Evolutionary conservation across 768 basidiomycete genomes (phyloP), one percentile per base, ranked within the genome.

Genomic region (Mycena crocata): DNA sequence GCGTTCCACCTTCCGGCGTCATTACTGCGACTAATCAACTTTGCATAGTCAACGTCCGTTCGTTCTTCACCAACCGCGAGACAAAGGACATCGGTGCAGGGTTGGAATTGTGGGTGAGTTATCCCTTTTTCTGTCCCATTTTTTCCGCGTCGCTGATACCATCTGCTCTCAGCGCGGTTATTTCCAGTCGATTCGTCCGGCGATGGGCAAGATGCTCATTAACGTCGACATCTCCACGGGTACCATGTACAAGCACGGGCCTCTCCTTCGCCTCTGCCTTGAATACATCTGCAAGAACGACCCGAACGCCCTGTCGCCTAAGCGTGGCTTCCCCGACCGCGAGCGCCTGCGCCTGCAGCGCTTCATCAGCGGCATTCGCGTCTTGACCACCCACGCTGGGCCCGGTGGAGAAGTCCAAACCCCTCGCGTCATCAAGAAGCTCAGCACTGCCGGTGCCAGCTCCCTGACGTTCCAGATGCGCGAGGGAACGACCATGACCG

Each of bases 201-300:
- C 81, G 0, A 81, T 84, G 23, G 86, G 85, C 5, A n/a, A n/a
- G n/a, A n/a, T n/a, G n/a, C n/a, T n/a, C n/a, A n/a, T n/a, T n/a
- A n/a, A n/a, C n/a, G n/a, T 89, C 67, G 89, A 89, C 62, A 89
- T 89, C 62, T 84, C 83, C 17, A 88, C 88, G 0, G 89, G 89
- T 85, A 85, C 73, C 32, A 92, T 94, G 90, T 93, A 89, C 74
- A 88, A 87, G 70, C n/a, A 80, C 0, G 88, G 89, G 1, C 70
- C 79, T 0, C 74, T 89, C 13, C 74, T 87, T 39, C 73, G 77
- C 21, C 74, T 89, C 2, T 83, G 84, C 59, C 69, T 84, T 21
- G 85, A 86, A n/a, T 81, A 81, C 69, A 58, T 88, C n/a, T n/a
- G n/a, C n/a, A n/a, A n/a, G n/a, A n/a, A n/a, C n/a, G n/a, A n/a